These are phyloP conservation scores for Fusarium clavum DNA, from an alignment of 2,329 filamentous ascomycete genomes.

Conservation along the genomic window DNA sequence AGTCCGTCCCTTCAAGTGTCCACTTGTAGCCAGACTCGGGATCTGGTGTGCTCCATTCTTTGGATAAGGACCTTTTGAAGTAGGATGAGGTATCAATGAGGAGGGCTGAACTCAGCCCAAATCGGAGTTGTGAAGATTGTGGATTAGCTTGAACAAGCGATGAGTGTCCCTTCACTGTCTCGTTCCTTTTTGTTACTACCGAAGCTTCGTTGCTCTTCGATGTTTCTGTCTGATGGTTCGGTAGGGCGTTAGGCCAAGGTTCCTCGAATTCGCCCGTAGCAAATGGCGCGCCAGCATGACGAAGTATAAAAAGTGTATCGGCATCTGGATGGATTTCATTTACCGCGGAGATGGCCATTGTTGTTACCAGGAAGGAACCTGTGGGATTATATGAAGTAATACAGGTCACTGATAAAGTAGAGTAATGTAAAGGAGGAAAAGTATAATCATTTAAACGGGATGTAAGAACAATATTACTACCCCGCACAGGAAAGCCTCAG, in stretches of 20 bases:
- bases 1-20: not conserved
- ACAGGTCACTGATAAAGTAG: too few relatives aligned
- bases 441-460: not conserved
- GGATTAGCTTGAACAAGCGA: not conserved
- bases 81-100: not conserved
- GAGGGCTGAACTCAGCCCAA: not conserved
- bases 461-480: not conserved
- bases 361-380: too few relatives aligned
- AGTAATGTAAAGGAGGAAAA: not conserved
- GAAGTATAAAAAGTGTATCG: not conserved
- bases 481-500: not conserved
- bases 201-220: not conserved
- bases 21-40: not conserved
- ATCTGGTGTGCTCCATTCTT: not conserved
- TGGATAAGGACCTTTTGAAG: not conserved
- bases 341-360: not conserved
- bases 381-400: too few relatives aligned
- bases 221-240: fast-evolving
- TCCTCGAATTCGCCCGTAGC: not conserved
- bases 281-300: not conserved
- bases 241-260: not conserved
- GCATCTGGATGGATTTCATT: not conserved
- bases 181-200: not conserved
- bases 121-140: not conserved
- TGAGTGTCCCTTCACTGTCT: fast-evolving